A percentile compares a stretch with the other conserved stretches of the same genome.
These are phyloP conservation scores for Myxozyma neotropica DNA, from an alignment of 805 yeast genomes.

Conservation along the genomic window DNA sequence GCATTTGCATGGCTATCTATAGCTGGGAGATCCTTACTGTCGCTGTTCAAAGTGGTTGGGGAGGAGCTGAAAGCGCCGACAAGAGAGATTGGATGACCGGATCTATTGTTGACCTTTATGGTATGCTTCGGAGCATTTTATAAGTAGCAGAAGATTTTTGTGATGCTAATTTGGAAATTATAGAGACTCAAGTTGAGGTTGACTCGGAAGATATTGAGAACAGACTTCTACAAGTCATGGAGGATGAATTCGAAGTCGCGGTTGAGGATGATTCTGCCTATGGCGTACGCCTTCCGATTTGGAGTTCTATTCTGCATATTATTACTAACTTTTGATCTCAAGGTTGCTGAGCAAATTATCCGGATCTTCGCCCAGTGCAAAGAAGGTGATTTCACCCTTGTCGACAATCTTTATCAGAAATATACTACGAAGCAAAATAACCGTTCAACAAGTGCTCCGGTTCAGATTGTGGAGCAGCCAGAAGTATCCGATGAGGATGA, in stretches of 20 bases:
- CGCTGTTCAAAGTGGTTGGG: constrained; percentile 94
- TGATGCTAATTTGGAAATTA: neutral
- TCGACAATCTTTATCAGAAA: constrained; percentile 60
- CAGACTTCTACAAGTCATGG: constrained; percentile 83
- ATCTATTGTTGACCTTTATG: constrained; percentile 75
- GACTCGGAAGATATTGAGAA: constrained; percentile 83
- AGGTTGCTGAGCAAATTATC: constrained; percentile 68
- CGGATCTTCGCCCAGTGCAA: constrained; percentile 67
- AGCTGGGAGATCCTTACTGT: constrained; percentile 85
- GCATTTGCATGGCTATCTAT: constrained; percentile 87
- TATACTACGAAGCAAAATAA: constrained; percentile 57
- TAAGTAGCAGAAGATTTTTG: no score
- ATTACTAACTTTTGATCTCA: neutral
- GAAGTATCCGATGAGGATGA: constrained; percentile 54
- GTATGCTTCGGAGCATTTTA: constrained; percentile 20
- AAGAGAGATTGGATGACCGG: constrained; percentile 96
- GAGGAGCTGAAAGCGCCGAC: constrained; percentile 87
- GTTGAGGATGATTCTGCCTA: constrained; percentile 89
- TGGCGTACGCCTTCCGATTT: constrained; percentile 36
- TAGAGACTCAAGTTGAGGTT: constrained; percentile 48
- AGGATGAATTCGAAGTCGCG: constrained; percentile 87
- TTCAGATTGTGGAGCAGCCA: constrained; percentile 49
- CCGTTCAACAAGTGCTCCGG: constrained; percentile 42
- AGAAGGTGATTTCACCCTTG: constrained; percentile 52
- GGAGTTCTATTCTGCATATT: neutral